Evolutionary conservation across 495 filamentous ascomycete species (phyloP).

Genomic region (Lasiosphaeris hirsuta): DNA sequence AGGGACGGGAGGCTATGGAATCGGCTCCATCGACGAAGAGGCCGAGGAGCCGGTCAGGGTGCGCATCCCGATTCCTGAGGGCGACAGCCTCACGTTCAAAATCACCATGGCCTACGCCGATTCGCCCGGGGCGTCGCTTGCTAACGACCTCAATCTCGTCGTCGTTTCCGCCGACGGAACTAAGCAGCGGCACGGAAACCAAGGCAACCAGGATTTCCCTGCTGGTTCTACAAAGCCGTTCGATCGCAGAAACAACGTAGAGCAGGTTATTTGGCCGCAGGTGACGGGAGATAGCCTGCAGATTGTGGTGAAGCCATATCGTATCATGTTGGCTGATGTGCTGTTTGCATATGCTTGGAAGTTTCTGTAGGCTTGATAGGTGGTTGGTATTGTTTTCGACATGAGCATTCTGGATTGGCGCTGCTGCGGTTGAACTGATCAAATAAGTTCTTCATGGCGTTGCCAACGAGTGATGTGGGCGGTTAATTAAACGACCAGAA

Average conservation of each 20-base stretch:
- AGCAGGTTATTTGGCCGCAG: not conserved
- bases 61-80: not conserved
- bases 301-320: not conserved
- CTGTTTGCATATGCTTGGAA: not conserved
- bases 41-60: too few species aligned
- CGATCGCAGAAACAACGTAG: not conserved
- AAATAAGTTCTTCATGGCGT: too few species aligned
- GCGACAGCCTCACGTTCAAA: not conserved
- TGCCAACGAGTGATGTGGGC: too few species aligned
- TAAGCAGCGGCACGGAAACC: not conserved
- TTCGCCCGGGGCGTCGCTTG: not conserved
- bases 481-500: too few species aligned
- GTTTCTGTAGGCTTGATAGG: not conserved
- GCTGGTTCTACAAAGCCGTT: not conserved
- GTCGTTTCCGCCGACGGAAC: not conserved
- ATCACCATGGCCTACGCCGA: not conserved
- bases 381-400: too few species aligned
- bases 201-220: not conserved
- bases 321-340: not conserved
- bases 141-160: not conserved
- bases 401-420: too few species aligned
- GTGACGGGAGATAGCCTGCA: not conserved
- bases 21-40: too few species aligned
- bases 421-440: too few species aligned
- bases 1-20: too few species aligned